Base-by-base conservation (phyloP, 176 grass and related monocot species). In the Oryza nivara region DNA sequence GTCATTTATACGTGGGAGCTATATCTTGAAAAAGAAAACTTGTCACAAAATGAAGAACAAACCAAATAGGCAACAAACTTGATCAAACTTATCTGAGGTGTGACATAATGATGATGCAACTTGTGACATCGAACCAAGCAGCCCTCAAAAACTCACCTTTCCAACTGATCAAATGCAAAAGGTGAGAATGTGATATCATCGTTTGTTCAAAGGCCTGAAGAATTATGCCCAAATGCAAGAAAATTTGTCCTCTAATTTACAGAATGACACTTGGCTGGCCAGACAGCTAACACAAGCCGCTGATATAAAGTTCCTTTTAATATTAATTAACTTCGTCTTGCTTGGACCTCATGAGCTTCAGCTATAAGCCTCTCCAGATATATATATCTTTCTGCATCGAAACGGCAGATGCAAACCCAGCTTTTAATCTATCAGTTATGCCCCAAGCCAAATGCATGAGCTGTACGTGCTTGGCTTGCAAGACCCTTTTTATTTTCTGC, bases 361-460 rank as follows among this genome's bases (percentile, higher is more conserved):
- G 54, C 19, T 20, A 20, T 58, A 58, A 20, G 17, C 19, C n/a
- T n/a, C 54, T 8, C 54, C 17, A 58, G 16, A n/a, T 58, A 7
- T 6, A 58, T 58, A 7, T 6, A 58, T 6, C 17, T 58, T 58
- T 58, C 54, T 58, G 16, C 5, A 58, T 58, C 19, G 19, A 58
- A 58, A 58, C 54, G 17, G 54, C 16, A 20, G 54, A n/a, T n/a
- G 6, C 7, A 58, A 58, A 58, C 17, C 19, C 54, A 58, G 54
- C 54, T 20, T 58, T 58, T 20, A 58, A 56, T 56, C 52, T 20
- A 13, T 78, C 28, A 51, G 67, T 67, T 82, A 70, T 17, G 19
- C 36, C 17, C 66, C 11, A 43, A 14, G 71, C 32, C 85, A 77
- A 77, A 88, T 58, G 17, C 19, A 58, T 58, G 54, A 58, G 54